Evolutionary conservation across 768 basidiomycete genomes (phyloP).

Genomic region (Cyathus striatus): DNA sequence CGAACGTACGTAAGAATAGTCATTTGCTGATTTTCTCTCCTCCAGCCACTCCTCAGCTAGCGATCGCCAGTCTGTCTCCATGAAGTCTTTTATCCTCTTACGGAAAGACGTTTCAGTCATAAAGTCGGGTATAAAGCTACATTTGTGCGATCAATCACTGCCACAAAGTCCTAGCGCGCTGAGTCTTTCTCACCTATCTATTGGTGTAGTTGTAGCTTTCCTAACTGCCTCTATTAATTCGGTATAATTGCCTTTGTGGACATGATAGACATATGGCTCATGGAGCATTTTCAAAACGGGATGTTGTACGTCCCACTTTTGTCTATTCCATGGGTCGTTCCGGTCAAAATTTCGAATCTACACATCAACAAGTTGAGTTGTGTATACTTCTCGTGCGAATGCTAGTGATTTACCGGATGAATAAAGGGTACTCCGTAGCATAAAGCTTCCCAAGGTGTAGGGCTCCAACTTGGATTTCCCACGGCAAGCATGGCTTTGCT

Average conservation of each 20-base stretch:
- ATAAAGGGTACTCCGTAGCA: slow-evolving; percentile 32
- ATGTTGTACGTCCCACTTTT: slow-evolving; percentile 25
- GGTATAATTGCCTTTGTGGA: too few species aligned
- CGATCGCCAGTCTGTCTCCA: slow-evolving; percentile 24
- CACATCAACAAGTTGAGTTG: not conserved
- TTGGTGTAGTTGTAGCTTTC: slow-evolving; percentile 25
- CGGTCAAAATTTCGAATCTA: slow-evolving; percentile 19
- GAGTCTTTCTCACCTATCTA: slow-evolving; percentile 19
- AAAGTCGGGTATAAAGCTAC: slow-evolving; percentile 20
- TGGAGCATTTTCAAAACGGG: slow-evolving; percentile 16
- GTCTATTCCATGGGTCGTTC: slow-evolving; percentile 17
- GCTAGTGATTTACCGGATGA: slow-evolving; percentile 20
- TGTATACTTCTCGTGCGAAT: not conserved
- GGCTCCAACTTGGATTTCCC: slow-evolving; percentile 19
- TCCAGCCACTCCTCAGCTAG: slow-evolving; percentile 14
- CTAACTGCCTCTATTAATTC: slow-evolving; percentile 9
- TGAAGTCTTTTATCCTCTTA: slow-evolving; percentile 15
- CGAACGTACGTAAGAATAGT: not conserved
- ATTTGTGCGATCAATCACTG: slow-evolving; percentile 21
- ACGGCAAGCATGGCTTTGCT: slow-evolving; percentile 24
- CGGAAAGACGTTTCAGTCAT: slow-evolving; percentile 23
- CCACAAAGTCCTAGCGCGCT: slow-evolving; percentile 21
- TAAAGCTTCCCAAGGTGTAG: slow-evolving; percentile 26
- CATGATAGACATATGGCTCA: slow-evolving; percentile 18
- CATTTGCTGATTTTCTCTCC: slow-evolving; percentile 5